Evolutionary conservation across 176 grass and related monocot species (phyloP).

Genomic region (Triticum turgidum): DNA sequence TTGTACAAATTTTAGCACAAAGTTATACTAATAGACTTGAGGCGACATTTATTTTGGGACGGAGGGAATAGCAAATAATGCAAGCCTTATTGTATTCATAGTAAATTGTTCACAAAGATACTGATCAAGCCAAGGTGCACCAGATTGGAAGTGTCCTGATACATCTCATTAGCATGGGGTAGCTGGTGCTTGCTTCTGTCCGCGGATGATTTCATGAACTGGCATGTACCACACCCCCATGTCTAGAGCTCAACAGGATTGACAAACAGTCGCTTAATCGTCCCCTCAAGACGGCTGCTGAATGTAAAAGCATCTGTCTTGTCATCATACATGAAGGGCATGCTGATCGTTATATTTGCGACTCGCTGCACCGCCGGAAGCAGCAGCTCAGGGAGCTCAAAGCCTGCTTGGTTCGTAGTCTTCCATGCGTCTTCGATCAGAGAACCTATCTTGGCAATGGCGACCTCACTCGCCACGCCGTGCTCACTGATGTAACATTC

Average conservation of each 20-base stretch:
- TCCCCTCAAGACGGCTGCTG: constrained; percentile 13
- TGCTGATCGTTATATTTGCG: constrained; percentile 17
- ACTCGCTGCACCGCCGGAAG: constrained; percentile 15
- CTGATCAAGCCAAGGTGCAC: background rate
- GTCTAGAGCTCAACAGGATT: constrained; percentile 1
- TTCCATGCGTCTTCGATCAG: constrained; percentile 31
- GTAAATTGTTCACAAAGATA: background rate
- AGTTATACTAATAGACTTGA: no score
- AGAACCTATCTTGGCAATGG: constrained; percentile 7
- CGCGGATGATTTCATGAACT: background rate
- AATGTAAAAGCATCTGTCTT: constrained; percentile 26
- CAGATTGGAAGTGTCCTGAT: background rate
- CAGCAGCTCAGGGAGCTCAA: background rate
- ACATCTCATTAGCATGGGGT: background rate
- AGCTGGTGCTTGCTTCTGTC: background rate
- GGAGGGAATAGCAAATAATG: background rate
- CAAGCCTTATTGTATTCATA: background rate
- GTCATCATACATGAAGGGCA: constrained; percentile 30
- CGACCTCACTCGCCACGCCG: background rate
- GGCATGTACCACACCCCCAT: background rate
- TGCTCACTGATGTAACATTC: constrained; percentile 29
- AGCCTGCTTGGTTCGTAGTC: background rate
- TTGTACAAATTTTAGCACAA: no score
- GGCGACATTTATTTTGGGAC: no score
- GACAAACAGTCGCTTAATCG: constrained; percentile 26